Evolutionary conservation across 345 rosid species (phyloP).

Genomic region (Tarenaya hassleriana): DNA sequence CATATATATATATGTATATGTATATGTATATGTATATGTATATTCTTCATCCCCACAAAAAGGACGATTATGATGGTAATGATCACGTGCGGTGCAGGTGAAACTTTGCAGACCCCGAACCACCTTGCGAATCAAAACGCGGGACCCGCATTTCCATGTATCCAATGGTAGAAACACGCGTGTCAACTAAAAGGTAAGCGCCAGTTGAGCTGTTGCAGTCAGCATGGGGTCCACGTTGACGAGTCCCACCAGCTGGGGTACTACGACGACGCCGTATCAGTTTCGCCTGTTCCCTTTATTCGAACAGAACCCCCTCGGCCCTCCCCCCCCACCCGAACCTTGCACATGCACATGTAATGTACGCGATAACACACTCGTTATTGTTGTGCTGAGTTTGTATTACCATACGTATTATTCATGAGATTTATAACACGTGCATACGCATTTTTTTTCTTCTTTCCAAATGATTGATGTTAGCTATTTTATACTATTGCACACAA

Average conservation of each 20-base stretch:
- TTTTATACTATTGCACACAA: too few relatives aligned
- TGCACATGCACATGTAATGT: background rate
- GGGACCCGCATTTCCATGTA: background rate
- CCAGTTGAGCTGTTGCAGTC: background rate
- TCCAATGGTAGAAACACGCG: constrained; percentile 4
- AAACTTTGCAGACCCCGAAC: constrained; percentile 9
- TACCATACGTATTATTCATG: background rate
- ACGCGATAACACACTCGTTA: too few relatives aligned
- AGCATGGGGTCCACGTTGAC: too few relatives aligned
- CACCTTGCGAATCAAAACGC: background rate
- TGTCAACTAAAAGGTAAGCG: constrained; percentile 3
- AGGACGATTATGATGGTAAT: constrained; percentile 6
- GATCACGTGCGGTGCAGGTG: constrained; percentile 17
- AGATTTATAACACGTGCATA: too few relatives aligned
- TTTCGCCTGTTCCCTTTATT: background rate
- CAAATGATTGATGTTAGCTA: too few relatives aligned
- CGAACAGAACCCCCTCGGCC: background rate
- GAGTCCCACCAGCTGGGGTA: too few relatives aligned
- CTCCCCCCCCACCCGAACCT: constrained; percentile 20
- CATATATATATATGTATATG: too few relatives aligned
- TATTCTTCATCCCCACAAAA: constrained; percentile 13
- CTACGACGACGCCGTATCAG: too few relatives aligned
- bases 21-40: too few relatives aligned
- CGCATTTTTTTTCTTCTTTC: too few relatives aligned
- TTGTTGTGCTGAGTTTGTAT: too few relatives aligned